Base-by-base conservation (phyloP, 306 rosid species). In the Corylus americana region DNA sequence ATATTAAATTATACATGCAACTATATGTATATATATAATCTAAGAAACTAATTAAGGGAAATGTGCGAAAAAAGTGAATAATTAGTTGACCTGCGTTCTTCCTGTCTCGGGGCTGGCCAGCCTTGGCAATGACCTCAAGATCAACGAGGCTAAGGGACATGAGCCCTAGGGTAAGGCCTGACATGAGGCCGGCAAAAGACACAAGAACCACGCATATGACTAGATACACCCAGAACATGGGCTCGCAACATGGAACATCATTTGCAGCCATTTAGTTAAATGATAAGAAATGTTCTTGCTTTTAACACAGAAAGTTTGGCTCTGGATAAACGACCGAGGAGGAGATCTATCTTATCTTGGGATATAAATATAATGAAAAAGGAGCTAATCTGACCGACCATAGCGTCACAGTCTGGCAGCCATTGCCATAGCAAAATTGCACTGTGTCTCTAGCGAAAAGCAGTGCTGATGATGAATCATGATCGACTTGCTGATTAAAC, bases 131-230 rank as follows among this genome's bases (percentile, higher is more conserved):
- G 29, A 94, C 96, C 88, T 92, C 98, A 27, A 94, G 98, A 83
- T 94, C 94, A 69, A 92, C 87, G 8, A 78, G 85, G 74, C 81
- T 89, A 71, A 89, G 85, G 6, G 97, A 92, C 82, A 92, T 50
- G 66, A 94, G 85, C 54, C 97, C 98, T 37, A 94, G 68, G 42
- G 97, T 91, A 70, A 93, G 83, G 82, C 97, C 93, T 3, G 97
- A 93, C 64, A 90, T 77, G 27, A 91, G 74, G 11, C 92, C 93
- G 71, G 95, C 92, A 42, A 91, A 74, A 69, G 71, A 20, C 80
- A 88, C 90, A 71, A 92, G 85, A 73, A 70, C 85, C 48, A 92
- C 53, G 78, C 81, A 81, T 25, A 77, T 14, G 44, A 74, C 6
- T 6, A 90, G 37, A 77, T 74, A 88, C 58, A 83, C 22, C 98